Evolutionary conservation across 768 basidiomycete species (phyloP).

Genomic region (Collybiopsis confluens): DNA sequence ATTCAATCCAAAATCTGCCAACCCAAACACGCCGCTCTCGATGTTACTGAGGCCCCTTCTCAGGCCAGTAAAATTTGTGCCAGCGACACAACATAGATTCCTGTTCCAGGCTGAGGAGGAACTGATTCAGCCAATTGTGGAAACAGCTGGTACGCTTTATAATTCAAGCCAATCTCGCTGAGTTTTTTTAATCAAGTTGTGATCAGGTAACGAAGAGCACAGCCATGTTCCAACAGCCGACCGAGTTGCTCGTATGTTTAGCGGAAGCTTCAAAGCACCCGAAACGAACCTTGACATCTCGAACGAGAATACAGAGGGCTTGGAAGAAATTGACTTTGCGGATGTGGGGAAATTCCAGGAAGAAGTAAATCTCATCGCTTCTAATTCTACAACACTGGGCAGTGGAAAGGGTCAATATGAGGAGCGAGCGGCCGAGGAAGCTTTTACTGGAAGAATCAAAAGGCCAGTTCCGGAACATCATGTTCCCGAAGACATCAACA

Average conservation of each 20-base stretch:
- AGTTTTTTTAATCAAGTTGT: background rate
- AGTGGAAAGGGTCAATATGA: background rate
- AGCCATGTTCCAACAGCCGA: constrained; percentile 69
- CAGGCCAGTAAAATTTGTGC: constrained; percentile 68
- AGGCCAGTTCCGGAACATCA: background rate
- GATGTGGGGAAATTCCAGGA: constrained; percentile 49
- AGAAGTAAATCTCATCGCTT: constrained; percentile 28
- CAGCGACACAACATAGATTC: constrained; percentile 43
- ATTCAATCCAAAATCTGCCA: background rate
- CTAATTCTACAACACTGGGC: constrained; percentile 3
- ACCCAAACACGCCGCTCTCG: constrained; percentile 45
- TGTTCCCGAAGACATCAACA: background rate
- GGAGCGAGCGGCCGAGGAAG: background rate
- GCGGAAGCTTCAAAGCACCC: constrained; percentile 23
- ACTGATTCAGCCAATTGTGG: constrained; percentile 48
- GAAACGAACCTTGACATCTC: constrained; percentile 27
- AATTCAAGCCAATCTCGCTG: background rate
- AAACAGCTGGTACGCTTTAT: constrained; percentile 44
- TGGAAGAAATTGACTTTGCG: constrained; percentile 65
- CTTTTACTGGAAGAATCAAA: constrained; percentile 11
- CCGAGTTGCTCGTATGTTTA: constrained; percentile 62
- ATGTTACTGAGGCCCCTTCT: constrained; percentile 58
- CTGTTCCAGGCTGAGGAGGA: constrained; percentile 61
- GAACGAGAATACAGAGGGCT: constrained; percentile 24
- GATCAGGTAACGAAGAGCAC: constrained; percentile 42